A percentile compares a stretch with the other conserved stretches of the same genome.
phyloP scores from a whole-genome alignment of 164 flowering plant genomes.

The Stephania japonica region DNA sequence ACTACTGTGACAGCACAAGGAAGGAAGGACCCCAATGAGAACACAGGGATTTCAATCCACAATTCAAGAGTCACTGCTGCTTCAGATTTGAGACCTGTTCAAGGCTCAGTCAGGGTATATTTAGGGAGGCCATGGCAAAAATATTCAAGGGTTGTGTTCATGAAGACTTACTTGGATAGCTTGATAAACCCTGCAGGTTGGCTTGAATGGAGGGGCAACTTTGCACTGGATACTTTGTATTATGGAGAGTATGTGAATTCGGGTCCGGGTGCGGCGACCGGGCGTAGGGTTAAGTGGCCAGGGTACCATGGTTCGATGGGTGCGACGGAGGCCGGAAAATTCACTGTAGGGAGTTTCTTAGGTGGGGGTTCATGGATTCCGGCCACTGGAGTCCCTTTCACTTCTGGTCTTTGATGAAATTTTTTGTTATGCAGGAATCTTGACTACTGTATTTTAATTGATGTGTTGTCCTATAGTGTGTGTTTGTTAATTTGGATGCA shows the following conservation, averaged over 20 bases:
- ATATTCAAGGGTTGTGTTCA: slow-evolving; percentile 51
- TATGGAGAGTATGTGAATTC: slow-evolving; percentile 54
- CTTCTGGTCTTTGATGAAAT: slow-evolving; percentile 30
- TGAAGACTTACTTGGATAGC: slow-evolving; percentile 35
- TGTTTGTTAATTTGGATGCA: not conserved
- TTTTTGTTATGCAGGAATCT: not conserved
- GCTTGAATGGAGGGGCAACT: slow-evolving; percentile 43
- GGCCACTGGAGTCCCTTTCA: slow-evolving; percentile 41
- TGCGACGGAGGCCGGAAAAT: slow-evolving; percentile 34
- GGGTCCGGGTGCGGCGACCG: slow-evolving; percentile 39
- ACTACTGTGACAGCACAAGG: slow-evolving; percentile 40
- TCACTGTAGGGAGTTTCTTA: slow-evolving; percentile 44
- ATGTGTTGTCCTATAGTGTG: not conserved
- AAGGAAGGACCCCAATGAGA: slow-evolving; percentile 37
- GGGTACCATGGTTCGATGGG: slow-evolving; percentile 36
- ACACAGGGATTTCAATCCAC: slow-evolving; percentile 46
- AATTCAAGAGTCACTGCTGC: slow-evolving; percentile 26
- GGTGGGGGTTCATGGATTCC: slow-evolving; percentile 53
- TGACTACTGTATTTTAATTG: not conserved
- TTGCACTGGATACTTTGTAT: slow-evolving; percentile 39
- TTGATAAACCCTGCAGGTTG: slow-evolving; percentile 44
- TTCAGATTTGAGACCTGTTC: slow-evolving; percentile 12
- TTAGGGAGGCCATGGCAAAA: slow-evolving; percentile 58
- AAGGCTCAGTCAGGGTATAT: slow-evolving; percentile 23
- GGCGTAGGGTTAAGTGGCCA: slow-evolving; percentile 45